Percentiles rank a stretch among this genome's conserved stretches.
phyloP scores from a whole-genome alignment of 148 eudicot species.

The Chenopodium quinoa region DNA sequence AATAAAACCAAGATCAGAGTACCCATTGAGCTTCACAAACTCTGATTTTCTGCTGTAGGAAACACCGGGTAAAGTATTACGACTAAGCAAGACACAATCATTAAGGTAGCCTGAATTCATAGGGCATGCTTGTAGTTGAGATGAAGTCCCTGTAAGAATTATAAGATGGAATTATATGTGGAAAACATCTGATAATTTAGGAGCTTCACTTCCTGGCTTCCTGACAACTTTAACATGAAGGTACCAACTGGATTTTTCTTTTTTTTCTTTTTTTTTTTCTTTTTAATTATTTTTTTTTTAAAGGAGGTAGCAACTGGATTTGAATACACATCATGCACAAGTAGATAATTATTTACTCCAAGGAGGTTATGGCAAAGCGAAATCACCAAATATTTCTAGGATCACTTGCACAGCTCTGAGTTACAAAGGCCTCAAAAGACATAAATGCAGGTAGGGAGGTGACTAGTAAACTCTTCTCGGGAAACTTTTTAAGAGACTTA shows the following conservation, averaged over 20 bases:
- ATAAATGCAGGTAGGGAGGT: not conserved
- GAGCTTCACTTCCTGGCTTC: not conserved
- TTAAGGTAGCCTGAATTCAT: conserved; percentile 16
- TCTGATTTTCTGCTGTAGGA: conserved; percentile 30
- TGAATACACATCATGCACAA: not conserved
- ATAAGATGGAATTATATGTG: not conserved
- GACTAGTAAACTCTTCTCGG: not conserved
- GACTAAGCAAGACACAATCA: conserved; percentile 8
- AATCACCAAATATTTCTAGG: not conserved
- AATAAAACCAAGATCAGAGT: conserved; percentile 35
- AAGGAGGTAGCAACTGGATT: not conserved
- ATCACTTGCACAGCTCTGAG: not conserved
- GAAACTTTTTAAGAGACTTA: not conserved
- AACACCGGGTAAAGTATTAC: conserved; percentile 13
- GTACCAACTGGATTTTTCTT: not conserved
- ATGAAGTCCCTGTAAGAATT: conserved; percentile 23
- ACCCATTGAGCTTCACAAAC: conserved; percentile 30
- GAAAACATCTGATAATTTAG: not conserved
- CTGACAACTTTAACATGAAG: conserved; percentile 19
- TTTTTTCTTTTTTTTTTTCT: too few species aligned
- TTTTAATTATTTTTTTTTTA: too few species aligned
- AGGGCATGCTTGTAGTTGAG: conserved; percentile 16
- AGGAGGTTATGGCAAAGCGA: not conserved
- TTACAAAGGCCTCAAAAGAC: not conserved
- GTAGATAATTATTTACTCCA: not conserved